Conservation (phyloP, 306 rosid genomes). For the Morella rubra region DNA sequence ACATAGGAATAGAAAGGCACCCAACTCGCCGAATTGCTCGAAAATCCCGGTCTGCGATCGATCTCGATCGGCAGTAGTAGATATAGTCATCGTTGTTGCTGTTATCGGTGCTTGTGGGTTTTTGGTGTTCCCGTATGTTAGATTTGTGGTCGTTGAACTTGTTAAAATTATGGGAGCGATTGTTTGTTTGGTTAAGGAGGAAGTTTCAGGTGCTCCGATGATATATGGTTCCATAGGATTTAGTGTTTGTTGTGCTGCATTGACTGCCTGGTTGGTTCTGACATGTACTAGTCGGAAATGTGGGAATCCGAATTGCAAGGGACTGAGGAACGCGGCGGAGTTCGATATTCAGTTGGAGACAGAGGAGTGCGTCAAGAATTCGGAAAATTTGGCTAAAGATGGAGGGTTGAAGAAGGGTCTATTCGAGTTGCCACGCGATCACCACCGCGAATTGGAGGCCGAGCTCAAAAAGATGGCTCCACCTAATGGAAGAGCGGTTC, state of each 20-base stretch:
- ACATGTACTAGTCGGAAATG: slow-evolving; percentile 63
- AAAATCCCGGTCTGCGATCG: slow-evolving; percentile 61
- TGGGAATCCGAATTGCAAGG: slow-evolving; percentile 83
- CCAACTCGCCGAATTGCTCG: slow-evolving; percentile 47
- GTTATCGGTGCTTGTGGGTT: slow-evolving; percentile 65
- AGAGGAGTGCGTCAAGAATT: slow-evolving; percentile 90
- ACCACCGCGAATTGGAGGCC: slow-evolving; percentile 82
- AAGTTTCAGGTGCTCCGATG: slow-evolving; percentile 63
- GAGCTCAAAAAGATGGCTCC: slow-evolving; percentile 99
- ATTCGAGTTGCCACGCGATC: slow-evolving; percentile 83
- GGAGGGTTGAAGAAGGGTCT: slow-evolving; percentile 70
- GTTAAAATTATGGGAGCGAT: slow-evolving; percentile 33
- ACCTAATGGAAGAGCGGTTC: slow-evolving; percentile 82
- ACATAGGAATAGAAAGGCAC: slow-evolving; percentile 43
- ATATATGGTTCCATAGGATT: slow-evolving; percentile 66
- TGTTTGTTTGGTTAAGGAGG: slow-evolving; percentile 57
- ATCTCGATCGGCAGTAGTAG: slow-evolving; percentile 75
- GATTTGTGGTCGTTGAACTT: slow-evolving; percentile 38
- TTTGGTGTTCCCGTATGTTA: slow-evolving; percentile 63
- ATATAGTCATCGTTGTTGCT: slow-evolving; percentile 67
- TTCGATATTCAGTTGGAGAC: slow-evolving; percentile 95
- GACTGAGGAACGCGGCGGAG: slow-evolving; percentile 76
- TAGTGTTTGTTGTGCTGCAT: slow-evolving; percentile 54
- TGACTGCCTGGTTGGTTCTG: slow-evolving; percentile 72
- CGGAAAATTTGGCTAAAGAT: slow-evolving; percentile 40